These are phyloP conservation scores for Phoma sp. DNA, from an alignment of 2,329 filamentous ascomycete genomes.

Conservation along the genomic window DNA sequence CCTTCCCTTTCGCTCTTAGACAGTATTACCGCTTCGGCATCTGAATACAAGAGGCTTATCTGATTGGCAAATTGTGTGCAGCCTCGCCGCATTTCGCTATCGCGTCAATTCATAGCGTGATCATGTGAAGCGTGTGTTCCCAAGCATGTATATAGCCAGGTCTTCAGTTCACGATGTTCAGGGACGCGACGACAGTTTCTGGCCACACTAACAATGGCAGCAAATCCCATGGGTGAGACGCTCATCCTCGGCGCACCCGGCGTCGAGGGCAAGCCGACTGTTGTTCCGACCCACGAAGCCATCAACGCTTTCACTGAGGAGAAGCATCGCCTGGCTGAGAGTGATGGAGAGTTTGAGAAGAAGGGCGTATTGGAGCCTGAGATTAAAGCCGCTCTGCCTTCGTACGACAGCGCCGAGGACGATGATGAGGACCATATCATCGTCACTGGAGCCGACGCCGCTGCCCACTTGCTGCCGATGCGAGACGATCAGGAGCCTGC, in stretches of 20 bases:
- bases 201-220: constrained; percentile 12
- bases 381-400: constrained; percentile 18
- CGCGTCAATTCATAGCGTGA: neutral
- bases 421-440: constrained; percentile 21
- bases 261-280: constrained; percentile 20
- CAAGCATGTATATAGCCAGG: neutral
- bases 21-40: neutral
- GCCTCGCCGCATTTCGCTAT: constrained; percentile 10
- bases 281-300: constrained; percentile 17
- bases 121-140: neutral
- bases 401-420: constrained; percentile 10
- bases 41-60: neutral
- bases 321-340: constrained; percentile 16
- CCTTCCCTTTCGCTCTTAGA: constrained; percentile 21
- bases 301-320: constrained; percentile 22
- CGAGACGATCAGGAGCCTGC: constrained; percentile 20
- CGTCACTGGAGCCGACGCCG: constrained; percentile 24
- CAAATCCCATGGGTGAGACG: constrained; percentile 20
- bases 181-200: neutral
- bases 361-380: constrained; percentile 18
- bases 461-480: constrained; percentile 22
- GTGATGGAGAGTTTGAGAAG: constrained; percentile 10
- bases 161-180: neutral
- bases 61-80: constrained; percentile 5
- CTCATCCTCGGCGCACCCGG: constrained; percentile 19